Percentiles rank a stretch among this genome's conserved stretches.
phyloP scores from a whole-genome alignment of 495 filamentous ascomycete genomes.

The Hamigera avellanea region DNA sequence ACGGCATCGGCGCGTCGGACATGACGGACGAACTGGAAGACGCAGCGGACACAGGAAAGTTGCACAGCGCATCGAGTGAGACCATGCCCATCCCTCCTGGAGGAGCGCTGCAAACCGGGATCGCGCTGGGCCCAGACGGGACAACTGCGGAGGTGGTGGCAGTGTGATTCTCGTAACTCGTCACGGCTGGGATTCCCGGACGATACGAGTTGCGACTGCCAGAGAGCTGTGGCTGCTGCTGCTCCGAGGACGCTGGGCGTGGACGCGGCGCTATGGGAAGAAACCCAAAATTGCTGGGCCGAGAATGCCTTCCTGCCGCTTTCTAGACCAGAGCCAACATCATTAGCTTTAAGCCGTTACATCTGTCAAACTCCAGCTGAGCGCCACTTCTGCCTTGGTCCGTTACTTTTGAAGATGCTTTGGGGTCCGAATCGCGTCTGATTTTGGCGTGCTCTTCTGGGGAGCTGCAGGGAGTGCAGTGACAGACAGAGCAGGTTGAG shows the following conservation, averaged over 20 bases:
- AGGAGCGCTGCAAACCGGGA: background rate
- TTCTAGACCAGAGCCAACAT: conserved; percentile 23
- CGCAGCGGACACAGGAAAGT: background rate
- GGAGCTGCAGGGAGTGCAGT: conserved; percentile 79
- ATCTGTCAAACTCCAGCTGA: conserved; percentile 8
- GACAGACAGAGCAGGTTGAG: conserved; percentile 91
- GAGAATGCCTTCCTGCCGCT: conserved; percentile 20
- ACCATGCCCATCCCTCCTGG: background rate
- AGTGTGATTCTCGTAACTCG: background rate
- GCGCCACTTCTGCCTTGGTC: conserved; percentile 5
- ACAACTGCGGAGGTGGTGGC: background rate
- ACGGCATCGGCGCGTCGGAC: background rate
- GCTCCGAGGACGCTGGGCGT: background rate
- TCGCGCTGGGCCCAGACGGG: background rate
- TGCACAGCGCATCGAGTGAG: background rate
- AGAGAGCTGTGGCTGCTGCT: background rate
- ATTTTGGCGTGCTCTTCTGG: conserved; percentile 85
- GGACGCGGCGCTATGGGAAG: conserved; percentile 29
- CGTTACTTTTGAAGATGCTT: conserved; percentile 32
- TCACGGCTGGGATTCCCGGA: background rate
- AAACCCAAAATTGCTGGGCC: conserved; percentile 14
- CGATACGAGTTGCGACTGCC: background rate
- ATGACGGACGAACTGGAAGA: background rate
- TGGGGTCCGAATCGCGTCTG: conserved; percentile 81
- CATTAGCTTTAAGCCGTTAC: conserved; percentile 22